Evolutionary conservation across 495 filamentous ascomycete species (phyloP).

Genomic region (Aspergillus campestris): DNA sequence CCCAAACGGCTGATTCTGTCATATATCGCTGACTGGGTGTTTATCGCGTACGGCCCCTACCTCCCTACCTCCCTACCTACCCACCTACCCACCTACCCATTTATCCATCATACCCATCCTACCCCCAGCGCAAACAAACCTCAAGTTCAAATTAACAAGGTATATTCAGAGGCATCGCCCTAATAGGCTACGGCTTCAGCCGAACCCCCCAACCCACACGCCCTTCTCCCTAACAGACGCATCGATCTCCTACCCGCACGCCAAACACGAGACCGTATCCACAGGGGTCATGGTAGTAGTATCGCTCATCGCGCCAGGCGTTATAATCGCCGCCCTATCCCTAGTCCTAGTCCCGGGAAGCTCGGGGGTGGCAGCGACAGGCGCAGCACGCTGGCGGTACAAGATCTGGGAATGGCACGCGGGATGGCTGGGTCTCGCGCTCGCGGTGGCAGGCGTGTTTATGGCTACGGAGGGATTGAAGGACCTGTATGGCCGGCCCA

Average conservation of each 20-base stretch:
- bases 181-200: conserved; percentile 40
- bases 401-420: conserved; percentile 60
- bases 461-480: conserved; percentile 57
- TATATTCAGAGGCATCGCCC: conserved; percentile 29
- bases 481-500: conserved; percentile 53
- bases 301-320: conserved; percentile 43
- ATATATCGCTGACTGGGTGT: conserved; percentile 47
- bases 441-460: conserved; percentile 46
- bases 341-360: conserved; percentile 44
- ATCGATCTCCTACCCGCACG: conserved; percentile 50
- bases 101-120: not conserved
- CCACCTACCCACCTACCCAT: not conserved
- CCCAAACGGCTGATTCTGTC: conserved; percentile 36
- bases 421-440: conserved; percentile 54
- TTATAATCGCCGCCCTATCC: conserved; percentile 40
- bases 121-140: not conserved
- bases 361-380: conserved; percentile 19
- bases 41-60: conserved; percentile 36
- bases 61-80: not conserved
- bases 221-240: conserved; percentile 46
- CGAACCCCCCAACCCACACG: conserved; percentile 30
- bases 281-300: conserved; percentile 41
- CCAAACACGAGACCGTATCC: conserved; percentile 46
- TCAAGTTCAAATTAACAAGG: not conserved
- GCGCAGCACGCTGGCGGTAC: conserved; percentile 27